Evolutionary conservation across 2,329 filamentous ascomycete species (phyloP), one percentile per base, ranked within the genome.

Genomic region (Alternaria incomplexa): DNA sequence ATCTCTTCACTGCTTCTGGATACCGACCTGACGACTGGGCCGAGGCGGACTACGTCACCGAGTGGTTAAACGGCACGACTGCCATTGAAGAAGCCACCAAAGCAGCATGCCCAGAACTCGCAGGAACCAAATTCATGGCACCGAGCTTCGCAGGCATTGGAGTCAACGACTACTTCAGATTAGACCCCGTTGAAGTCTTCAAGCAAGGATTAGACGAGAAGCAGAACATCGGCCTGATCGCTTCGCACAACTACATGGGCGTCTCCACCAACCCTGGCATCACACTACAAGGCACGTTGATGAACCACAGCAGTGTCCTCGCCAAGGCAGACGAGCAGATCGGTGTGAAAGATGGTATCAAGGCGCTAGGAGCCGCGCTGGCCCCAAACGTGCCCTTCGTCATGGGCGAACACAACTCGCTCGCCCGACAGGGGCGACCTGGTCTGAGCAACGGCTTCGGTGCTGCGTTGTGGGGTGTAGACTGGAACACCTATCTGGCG

Each of bases 401-500:
- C 62, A 79, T 89, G 1, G 86, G 86, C 61, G 87, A 90, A 78
- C 83, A 84, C 53, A 90, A 90, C 77, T 88, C 85, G 8, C 82
- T 90, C 8, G 89, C 86, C 75, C 86, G 87, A 72, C 81, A 90
- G 77, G 89, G 88, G 58, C 82, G 83, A 6, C 86, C 88, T 0
- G 87, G 88, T 0, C 79, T 90, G n/a, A 89, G 87, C 44, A 88
- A 90, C 77, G 83, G 86, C 0, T 90, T 90, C 72, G 89, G 88
- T 25, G 88, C 88, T 10, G 87, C 88, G 12, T 84, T 90, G n/a
- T 90, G 88, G 88, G 86, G 82, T 20, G 72, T 90, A 15, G 88
- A 90, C 74, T 90, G 89, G 79, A 85, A 85, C 64, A 79, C 90
- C 4, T 87, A 85, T 70, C 83, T 83, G 56, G 88, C 88, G 1